Evolutionary conservation across 257 asterid species (phyloP), one percentile per base, ranked within the genome.

Genomic region (Plantago major): DNA sequence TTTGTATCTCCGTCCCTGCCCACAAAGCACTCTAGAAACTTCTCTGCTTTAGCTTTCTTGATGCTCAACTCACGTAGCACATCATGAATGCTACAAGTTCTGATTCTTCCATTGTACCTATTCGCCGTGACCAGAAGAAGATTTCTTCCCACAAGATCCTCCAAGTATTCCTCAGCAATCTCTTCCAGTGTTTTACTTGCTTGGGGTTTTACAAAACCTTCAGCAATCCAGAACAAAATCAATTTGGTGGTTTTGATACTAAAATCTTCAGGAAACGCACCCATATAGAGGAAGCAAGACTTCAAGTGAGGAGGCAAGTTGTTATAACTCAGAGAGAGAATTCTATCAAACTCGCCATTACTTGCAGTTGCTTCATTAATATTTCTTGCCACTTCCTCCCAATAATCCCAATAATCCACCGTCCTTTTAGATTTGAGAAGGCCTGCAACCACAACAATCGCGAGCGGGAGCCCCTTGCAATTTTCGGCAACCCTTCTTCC

Each of bases 261-360:
- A 16, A 22, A 42, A 4, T 67, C 70, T 46, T 55, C 57, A 46
- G 5, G 5, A 30, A 65, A 54, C 73, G n/a, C n/a, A n/a, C n/a
- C n/a, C n/a, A n/a, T n/a, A n/a, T n/a, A n/a, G n/a, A n/a, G n/a
- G n/a, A n/a, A 60, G 33, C 79, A 77, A 0, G 55, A 13, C 37
- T 56, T 69, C 6, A 75, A 46, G 37, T 11, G 40, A n/a, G 63
- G 65, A 10, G 73, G 75, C 45, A 78, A 55, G 60, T 71, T 40
- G 6, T 46, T 54, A 42, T 72, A 76, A 42, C 79, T 78, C 15
- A 45, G 28, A 22, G 22, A 51, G 7, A 56, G 26, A 16, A 78
- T 26, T 14, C 51, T 42, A 22, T 46, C 46, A 4, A n/a, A 60
- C 0, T 69, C 60, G 13, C 12, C 51, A 26, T 42, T 65, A 7